Evolutionary conservation across 768 basidiomycete genomes (phyloP), one percentile per base, ranked within the genome.

Genomic region (Suillus weaverae): DNA sequence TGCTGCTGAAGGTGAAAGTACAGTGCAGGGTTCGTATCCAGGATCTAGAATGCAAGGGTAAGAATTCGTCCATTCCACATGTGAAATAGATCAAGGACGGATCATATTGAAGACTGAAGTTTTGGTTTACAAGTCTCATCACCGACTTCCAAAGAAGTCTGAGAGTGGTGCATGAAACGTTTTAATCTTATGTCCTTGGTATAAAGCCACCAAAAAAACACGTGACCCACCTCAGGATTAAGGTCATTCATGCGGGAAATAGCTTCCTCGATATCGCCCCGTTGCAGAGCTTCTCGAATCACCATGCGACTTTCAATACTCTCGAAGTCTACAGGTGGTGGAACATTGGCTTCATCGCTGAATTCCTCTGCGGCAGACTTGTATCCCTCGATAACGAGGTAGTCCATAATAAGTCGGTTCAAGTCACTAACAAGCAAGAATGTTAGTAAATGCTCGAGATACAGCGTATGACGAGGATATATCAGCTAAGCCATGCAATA

Each of bases 71-170:
- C 41, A 60, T 38, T 30, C 10, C 38, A 61, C 14, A 39, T 48
- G 39, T 44, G 59, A 66, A 26, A 11, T 33, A 53, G 64, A 62
- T 32, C 63, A 70, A 64, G 57, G 22, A 61, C 69, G 73, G 70
- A 84, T 94, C 92, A 95, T 94, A 90, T 93, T 93, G 90, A 94
- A 94, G 91, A 94, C 92, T 92, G 91, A 92, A 93, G 90, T 89
- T 90, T 89, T 87, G 83, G 83, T 86, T 82, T 81, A 77, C 71
- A 70, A 76, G 72, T 87, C 77, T 96, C 95, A 89, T 92, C 95
- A 95, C 80, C 83, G 90, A 86, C 91, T 86, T 81, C 76, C 22
- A 63, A 76, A 73, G 72, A 79, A 83, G 88, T 81, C 88, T 97
- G 83, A 86, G 95, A 89, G 94, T 97, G 95, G 96, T 97, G 95